Evolutionary conservation across 345 rosid genomes (phyloP), one percentile per base, ranked within the genome.

Genomic region (Aquilaria malaccensis): DNA sequence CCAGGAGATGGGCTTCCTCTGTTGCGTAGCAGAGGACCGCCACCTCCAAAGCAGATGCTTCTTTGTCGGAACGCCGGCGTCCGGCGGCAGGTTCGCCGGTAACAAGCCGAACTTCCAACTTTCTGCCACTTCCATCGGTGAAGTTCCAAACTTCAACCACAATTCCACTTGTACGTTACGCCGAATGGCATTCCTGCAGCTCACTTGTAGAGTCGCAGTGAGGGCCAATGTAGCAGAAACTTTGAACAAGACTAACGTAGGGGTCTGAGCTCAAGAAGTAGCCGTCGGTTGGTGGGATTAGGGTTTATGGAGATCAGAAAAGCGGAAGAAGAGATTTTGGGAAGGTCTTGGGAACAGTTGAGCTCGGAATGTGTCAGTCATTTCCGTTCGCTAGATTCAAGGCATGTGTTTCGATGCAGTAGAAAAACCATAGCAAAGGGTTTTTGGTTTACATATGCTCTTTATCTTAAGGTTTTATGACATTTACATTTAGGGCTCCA

Each of bases 11-110:
- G 64, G 75, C 70, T 72, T 73, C 58, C 78, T 72, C 29, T 74
- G 82, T 51, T 75, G 84, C 56, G 46, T 45, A 33, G 67, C 74
- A 55, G 71, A 70, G 56, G 85, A 80, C 67, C 85, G 62, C 82
- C 79, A 79, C 69, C 79, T 69, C 81, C 77, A 70, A 58, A 69
- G 66, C 60, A 67, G 73, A 33, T 59, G 55, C 60, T 77, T 75
- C 69, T 56, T 59, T 62, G 57, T 61, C 45, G 11, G 47, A 29
- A 32, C n/a, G 71, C 50, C 56, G 69, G 57, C 59, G 68, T 77
- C 74, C 10, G 64, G 83, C 71, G 86, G 85, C 87, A 79, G 82
- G 78, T 74, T 81, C 74, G 81, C 74, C 69, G 77, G 55, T 57
- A 73, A 47, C 75, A 71, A 57, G 76, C 81, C 81, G 55, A 77